phyloP scores from a whole-genome alignment of 768 basidiomycete species.

The Leccinellum luteum region DNA sequence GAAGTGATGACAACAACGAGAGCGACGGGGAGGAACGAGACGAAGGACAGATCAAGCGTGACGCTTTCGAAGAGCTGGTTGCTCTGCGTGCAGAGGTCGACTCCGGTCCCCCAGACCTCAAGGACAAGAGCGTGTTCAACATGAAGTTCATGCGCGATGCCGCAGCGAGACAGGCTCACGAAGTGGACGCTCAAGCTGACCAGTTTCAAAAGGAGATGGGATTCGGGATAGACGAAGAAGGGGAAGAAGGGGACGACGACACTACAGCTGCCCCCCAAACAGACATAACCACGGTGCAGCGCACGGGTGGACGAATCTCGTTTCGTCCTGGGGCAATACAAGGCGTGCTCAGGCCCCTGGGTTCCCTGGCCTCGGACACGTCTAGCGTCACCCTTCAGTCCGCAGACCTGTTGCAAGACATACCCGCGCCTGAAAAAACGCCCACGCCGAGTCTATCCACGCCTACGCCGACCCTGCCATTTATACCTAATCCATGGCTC shows the following conservation, averaged over 20 bases:
- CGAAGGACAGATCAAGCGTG: slow-evolving; percentile 51
- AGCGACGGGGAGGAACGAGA: slow-evolving; percentile 37
- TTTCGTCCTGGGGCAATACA: slow-evolving; percentile 51
- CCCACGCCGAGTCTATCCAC: slow-evolving; percentile 15
- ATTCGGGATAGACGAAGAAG: slow-evolving; percentile 33
- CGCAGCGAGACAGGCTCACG: slow-evolving; percentile 58
- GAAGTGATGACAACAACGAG: slow-evolving; percentile 46
- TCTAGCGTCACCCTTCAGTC: slow-evolving; percentile 43
- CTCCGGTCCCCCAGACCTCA: slow-evolving; percentile 20
- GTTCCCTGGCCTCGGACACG: background rate
- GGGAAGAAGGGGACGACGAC: slow-evolving; percentile 29
- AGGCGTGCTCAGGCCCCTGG: background rate
- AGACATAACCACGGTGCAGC: slow-evolving; percentile 41
- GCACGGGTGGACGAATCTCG: slow-evolving; percentile 65
- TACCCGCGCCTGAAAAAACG: slow-evolving; percentile 7
- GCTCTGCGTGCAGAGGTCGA: slow-evolving; percentile 43
- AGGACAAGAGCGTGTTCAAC: slow-evolving; percentile 73
- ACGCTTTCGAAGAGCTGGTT: slow-evolving; percentile 77
- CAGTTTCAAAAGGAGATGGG: slow-evolving; percentile 74
- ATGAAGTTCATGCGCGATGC: slow-evolving; percentile 99
- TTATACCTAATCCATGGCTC: slow-evolving; percentile 80
- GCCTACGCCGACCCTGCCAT: slow-evolving; percentile 10
- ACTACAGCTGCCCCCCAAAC: slow-evolving; percentile 30
- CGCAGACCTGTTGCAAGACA: slow-evolving; percentile 44
- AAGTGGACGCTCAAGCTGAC: slow-evolving; percentile 61